These are phyloP conservation scores for Aspergillus niger DNA, from an alignment of 2,329 filamentous ascomycete species.

Conservation along the genomic window DNA sequence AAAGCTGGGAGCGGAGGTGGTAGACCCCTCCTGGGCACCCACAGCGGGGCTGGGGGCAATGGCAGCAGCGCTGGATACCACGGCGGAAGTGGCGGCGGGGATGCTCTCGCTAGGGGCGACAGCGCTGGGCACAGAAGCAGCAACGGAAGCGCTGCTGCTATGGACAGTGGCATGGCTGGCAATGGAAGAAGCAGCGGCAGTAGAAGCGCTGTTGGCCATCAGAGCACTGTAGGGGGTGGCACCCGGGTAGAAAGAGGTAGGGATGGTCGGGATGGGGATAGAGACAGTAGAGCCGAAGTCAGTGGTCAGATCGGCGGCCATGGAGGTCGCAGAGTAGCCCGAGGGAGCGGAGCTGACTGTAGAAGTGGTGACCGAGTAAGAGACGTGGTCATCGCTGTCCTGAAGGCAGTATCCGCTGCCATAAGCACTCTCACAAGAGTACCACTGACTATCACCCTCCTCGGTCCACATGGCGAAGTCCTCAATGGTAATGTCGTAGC, in stretches of 20 bases:
- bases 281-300: constrained; percentile 28
- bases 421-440: constrained; percentile 55
- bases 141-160: background rate
- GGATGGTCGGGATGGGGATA: constrained; percentile 28
- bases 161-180: background rate
- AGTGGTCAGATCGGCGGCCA: constrained; percentile 28
- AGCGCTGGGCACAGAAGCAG: background rate
- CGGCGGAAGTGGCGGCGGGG: background rate
- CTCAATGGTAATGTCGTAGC: constrained; percentile 54
- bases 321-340: constrained; percentile 31
- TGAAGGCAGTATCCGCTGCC: constrained; percentile 52
- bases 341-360: constrained; percentile 29
- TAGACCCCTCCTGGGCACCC: background rate
- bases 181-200: background rate
- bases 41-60: too few species aligned
- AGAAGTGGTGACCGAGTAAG: constrained; percentile 24
- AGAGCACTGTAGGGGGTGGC: constrained; percentile 34
- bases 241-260: constrained; percentile 33
- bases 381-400: constrained; percentile 18
- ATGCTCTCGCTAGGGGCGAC: background rate
- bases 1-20: background rate
- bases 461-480: constrained; percentile 55
- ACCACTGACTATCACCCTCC: constrained; percentile 29
- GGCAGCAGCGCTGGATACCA: background rate
- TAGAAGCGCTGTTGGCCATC: constrained; percentile 13